These are phyloP conservation scores for Mycena belliarum DNA, from an alignment of 768 basidiomycete species.

Conservation along the genomic window DNA sequence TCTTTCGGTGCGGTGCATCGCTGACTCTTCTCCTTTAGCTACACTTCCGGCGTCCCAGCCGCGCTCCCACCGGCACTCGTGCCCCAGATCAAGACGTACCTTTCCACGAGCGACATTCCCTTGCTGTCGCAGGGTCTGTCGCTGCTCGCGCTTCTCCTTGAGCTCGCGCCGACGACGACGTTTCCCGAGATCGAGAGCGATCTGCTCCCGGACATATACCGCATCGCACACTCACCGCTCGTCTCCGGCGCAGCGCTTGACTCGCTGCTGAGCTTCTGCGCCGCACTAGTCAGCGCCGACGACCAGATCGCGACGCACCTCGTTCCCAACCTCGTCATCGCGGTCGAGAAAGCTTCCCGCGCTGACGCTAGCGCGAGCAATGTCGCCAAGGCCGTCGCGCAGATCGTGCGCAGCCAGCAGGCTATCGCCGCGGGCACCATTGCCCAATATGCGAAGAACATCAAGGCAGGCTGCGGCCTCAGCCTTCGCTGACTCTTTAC, in stretches of 20 bases:
- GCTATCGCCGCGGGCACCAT: constrained; percentile 80
- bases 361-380: constrained; percentile 61
- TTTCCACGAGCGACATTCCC: constrained; percentile 76
- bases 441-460: constrained; percentile 77
- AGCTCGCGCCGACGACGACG: constrained; percentile 62
- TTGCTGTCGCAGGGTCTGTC: constrained; percentile 72
- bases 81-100: constrained; percentile 71
- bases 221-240: constrained; percentile 75
- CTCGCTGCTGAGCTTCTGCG: constrained; percentile 80
- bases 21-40: constrained; percentile 27
- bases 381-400: constrained; percentile 83
- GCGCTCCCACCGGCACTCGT: constrained; percentile 65
- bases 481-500: neutral
- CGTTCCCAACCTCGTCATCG: constrained; percentile 70
- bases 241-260: constrained; percentile 80
- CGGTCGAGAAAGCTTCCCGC: constrained; percentile 65
- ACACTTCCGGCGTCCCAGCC: constrained; percentile 47
- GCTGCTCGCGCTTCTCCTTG: constrained; percentile 67
- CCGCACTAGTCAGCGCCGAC: constrained; percentile 80
- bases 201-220: constrained; percentile 64
- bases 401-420: constrained; percentile 72
- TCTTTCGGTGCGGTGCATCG: neutral
- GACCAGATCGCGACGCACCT: constrained; percentile 79
- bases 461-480: constrained; percentile 57
- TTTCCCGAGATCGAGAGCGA: constrained; percentile 81